A percentile compares a stretch with the other conserved stretches of the same genome.
These are phyloP conservation scores for Ceratocystis papillata DNA, from an alignment of 2,329 filamentous ascomycete genomes.

Conservation along the genomic window DNA sequence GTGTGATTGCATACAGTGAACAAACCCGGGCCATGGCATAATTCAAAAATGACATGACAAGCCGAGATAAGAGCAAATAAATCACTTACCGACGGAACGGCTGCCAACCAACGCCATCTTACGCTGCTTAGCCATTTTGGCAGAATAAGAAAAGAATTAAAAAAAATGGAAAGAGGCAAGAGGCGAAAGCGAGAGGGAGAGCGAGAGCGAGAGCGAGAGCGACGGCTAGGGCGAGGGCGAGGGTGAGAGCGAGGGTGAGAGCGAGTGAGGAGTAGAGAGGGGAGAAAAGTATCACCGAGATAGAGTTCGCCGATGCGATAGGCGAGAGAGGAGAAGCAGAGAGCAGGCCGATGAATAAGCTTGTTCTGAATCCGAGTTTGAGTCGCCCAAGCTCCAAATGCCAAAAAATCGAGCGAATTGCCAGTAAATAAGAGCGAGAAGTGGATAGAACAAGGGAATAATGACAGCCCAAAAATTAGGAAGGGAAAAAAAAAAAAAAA, in stretches of 20 bases:
- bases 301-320: background rate
- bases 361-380: background rate
- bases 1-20: background rate
- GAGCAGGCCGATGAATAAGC: background rate
- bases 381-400: constrained; percentile 6
- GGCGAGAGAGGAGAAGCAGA: background rate
- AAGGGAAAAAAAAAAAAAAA: constrained; percentile 14
- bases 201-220: too few relatives aligned
- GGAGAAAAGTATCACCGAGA: background rate
- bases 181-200: too few relatives aligned
- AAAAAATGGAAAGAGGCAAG: background rate
- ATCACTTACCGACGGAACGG: constrained; percentile 60
- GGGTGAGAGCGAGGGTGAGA: too few relatives aligned
- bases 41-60: background rate
- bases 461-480: background rate
- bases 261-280: background rate
- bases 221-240: background rate
- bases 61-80: background rate
- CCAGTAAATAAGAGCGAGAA: too few relatives aligned
- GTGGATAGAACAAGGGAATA: too few relatives aligned
- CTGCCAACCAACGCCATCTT: constrained; percentile 95
- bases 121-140: constrained; percentile 61
- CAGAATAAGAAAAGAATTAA: background rate
- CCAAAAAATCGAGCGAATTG: background rate
- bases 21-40: background rate